Evolutionary conservation across 805 yeast species (phyloP).

Genomic region (Debaryomyces castellii): DNA sequence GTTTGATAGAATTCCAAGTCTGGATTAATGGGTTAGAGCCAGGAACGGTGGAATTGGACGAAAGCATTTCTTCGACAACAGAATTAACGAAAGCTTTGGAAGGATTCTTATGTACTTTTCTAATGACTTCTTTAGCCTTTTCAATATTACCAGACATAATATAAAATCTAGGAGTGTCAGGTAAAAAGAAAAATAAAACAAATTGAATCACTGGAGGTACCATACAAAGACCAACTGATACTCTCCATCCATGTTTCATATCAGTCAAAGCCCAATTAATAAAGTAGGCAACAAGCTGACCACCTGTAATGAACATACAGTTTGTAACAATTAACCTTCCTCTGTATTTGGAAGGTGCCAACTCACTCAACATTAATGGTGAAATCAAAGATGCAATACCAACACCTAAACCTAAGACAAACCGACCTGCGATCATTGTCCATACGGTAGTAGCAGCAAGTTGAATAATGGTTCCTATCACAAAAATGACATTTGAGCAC

Average conservation of each 20-base stretch:
- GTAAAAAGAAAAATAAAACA: slow-evolving; percentile 75
- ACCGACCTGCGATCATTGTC: slow-evolving; percentile 91
- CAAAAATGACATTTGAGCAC: slow-evolving; percentile 77
- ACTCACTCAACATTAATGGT: slow-evolving; percentile 89
- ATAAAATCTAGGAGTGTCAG: slow-evolving; percentile 93
- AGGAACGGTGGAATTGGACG: slow-evolving; percentile 41
- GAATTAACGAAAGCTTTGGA: slow-evolving; percentile 62
- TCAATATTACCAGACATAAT: slow-evolving; percentile 67
- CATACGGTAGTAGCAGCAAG: slow-evolving; percentile 78
- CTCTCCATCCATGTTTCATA: slow-evolving; percentile 87
- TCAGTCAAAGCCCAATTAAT: slow-evolving; percentile 83
- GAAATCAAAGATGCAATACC: slow-evolving; percentile 93
- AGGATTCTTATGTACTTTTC: slow-evolving; percentile 61
- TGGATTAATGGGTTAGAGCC: slow-evolving; percentile 44
- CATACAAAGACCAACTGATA: slow-evolving; percentile 85
- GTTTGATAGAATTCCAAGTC: slow-evolving; percentile 59
- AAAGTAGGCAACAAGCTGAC: slow-evolving; percentile 91
- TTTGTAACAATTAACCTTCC: slow-evolving; percentile 89
- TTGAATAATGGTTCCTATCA: slow-evolving; percentile 84
- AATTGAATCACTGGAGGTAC: slow-evolving; percentile 83
- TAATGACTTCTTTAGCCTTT: slow-evolving; percentile 65
- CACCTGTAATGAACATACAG: slow-evolving; percentile 89
- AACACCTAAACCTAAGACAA: slow-evolving; percentile 94
- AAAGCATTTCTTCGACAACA: slow-evolving; percentile 65
- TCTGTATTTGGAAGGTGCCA: slow-evolving; percentile 89